Evolutionary conservation across 106 monocot genomes (phyloP), one percentile per base, ranked within the genome.

Genomic region (Dendrobium officinale): DNA sequence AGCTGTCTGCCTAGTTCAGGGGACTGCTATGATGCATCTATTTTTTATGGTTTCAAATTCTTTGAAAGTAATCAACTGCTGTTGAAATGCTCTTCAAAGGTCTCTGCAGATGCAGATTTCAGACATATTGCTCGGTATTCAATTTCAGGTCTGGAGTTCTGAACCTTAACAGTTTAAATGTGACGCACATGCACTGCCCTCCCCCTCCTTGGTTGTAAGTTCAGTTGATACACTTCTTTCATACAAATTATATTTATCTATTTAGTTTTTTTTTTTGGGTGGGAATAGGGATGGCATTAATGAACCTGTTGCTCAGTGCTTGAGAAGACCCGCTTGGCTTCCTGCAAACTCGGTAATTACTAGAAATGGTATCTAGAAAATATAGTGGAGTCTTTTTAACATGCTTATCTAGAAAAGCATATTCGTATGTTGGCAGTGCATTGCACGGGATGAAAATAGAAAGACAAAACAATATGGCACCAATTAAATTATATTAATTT

Each of bases 171-270:
- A 88, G 67, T 41, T 84, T 89, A 26, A 79, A 73, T 68, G 87
- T 94, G 79, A 94, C 92, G 72, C 97, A 97, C 67, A 77, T 94
- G 75, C 97, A 97, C 75, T 97, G 97, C 77, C 96, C 96, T 77
- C 94, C 96, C 67, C 89, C 93, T 85, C 84, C 83, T 83, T 94
- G 93, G 96, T 45, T 94, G 96, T 90, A 82, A 89, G 84, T 87
- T 79, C 16, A 73, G 43, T 72, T 74, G 1, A 80, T 74, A 41
- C 15, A 44, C 3, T 79, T 67, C 64, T 74, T 78, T 67, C 29
- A 45, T 48, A 37, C 6, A 15, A 75, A 42, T 70, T 24, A 9
- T 73, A 40, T 74, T 51, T 80, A 45, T 77, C 15, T 72, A 10
- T 47, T 73, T 74, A 15, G 19, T 26, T 26, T 26, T 41, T 82